phyloP scores from a whole-genome alignment of 225 moss, liverwort and hornwort species.

The Anthoceros angustus region DNA sequence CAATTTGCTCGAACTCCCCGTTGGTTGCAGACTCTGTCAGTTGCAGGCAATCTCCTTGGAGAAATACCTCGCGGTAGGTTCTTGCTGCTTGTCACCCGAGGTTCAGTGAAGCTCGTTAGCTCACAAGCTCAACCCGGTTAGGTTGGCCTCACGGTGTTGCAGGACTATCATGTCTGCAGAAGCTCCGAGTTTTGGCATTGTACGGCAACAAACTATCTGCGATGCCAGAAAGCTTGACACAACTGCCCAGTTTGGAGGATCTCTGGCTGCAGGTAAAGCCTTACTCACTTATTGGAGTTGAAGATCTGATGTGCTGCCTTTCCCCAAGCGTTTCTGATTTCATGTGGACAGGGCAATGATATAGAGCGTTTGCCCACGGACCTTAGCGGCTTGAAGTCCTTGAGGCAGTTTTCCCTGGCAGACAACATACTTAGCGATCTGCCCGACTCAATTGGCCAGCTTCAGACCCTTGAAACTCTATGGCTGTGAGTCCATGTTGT shows the following conservation, averaged over 20 bases:
- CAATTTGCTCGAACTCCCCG: no score
- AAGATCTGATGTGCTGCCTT: background rate
- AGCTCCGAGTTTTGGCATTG: conserved; percentile 45
- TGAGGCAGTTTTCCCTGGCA: conserved; percentile 66
- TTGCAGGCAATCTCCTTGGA: conserved; percentile 57
- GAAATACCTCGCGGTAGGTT: conserved; percentile 47
- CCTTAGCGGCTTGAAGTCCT: conserved; percentile 36
- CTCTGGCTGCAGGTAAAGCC: conserved; percentile 68
- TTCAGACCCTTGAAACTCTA: conserved; percentile 47
- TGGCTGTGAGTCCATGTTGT: conserved; percentile 50
- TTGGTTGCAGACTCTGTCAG: conserved; percentile 48
- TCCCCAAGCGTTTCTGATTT: background rate
- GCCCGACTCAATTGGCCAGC: conserved; percentile 44
- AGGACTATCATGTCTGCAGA: conserved; percentile 59
- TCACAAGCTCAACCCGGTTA: background rate
- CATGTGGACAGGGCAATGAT: conserved; percentile 34
- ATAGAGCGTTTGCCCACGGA: conserved; percentile 47
- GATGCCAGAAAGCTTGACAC: conserved; percentile 50
- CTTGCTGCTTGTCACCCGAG: background rate
- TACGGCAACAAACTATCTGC: conserved; percentile 42
- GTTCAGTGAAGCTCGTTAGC: no score
- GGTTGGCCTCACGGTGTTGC: conserved; percentile 4
- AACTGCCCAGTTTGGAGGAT: conserved; percentile 55
- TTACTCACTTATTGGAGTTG: conserved; percentile 4
- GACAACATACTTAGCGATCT: conserved; percentile 50